Percentiles rank a stretch among this genome's conserved stretches.
phyloP scores from a whole-genome alignment of 2,329 filamentous ascomycete genomes.

The Emydomyces testavorans region DNA sequence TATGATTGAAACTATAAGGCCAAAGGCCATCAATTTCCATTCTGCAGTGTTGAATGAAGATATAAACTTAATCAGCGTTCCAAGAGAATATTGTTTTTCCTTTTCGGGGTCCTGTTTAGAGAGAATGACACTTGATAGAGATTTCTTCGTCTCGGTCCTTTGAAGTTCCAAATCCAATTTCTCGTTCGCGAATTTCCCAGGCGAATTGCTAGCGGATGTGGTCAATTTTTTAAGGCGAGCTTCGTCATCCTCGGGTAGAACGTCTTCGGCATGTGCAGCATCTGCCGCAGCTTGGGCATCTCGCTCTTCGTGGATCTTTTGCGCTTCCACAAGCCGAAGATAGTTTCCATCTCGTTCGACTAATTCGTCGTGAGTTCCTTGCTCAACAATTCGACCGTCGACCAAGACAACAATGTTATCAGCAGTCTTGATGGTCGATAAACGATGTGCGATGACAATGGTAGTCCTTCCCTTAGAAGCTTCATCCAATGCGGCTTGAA shows the following conservation, averaged over 20 bases:
- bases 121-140: slow-evolving; percentile 59
- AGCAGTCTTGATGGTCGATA: slow-evolving; percentile 87
- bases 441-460: slow-evolving; percentile 87
- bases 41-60: slow-evolving; percentile 67
- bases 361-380: slow-evolving; percentile 75
- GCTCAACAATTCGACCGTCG: slow-evolving; percentile 74
- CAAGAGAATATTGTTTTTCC: slow-evolving; percentile 53
- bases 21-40: slow-evolving; percentile 58
- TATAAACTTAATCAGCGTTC: slow-evolving; percentile 68
- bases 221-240: slow-evolving; percentile 11
- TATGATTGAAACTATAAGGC: slow-evolving; percentile 61
- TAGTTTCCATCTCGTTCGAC: slow-evolving; percentile 63
- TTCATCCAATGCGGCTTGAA: slow-evolving; percentile 81
- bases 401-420: slow-evolving; percentile 95
- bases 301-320: slow-evolving; percentile 57
- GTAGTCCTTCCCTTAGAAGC: slow-evolving; percentile 81
- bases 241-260: background rate
- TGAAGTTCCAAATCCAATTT: slow-evolving; percentile 26
- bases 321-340: slow-evolving; percentile 73
- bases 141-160: slow-evolving; percentile 42
- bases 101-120: slow-evolving; percentile 43
- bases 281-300: slow-evolving; percentile 27
- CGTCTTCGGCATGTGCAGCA: slow-evolving; percentile 20
- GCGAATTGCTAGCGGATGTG: slow-evolving; percentile 15
- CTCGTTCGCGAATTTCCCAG: slow-evolving; percentile 25